Base-by-base conservation (phyloP, 257 asterid species). In the Eucommia ulmoides region DNA sequence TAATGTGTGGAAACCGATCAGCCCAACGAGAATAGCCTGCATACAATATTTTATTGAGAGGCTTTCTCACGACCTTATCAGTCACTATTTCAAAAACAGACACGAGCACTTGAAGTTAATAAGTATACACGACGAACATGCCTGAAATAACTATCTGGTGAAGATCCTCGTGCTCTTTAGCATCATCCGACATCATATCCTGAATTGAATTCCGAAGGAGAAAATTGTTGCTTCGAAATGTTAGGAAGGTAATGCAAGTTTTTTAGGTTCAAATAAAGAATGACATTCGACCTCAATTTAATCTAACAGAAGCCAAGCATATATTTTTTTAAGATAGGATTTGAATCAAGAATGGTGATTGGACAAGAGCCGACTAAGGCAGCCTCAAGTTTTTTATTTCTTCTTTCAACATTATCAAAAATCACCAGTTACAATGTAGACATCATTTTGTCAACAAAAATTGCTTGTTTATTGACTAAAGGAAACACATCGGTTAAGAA, bases 21-120 rank as follows among this genome's bases (percentile, higher is more conserved):
- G 71, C 78, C 92, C 92, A 80, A 55, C 74, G 70, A 38, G 76
- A 76, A 71, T 80, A 83, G 29, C 82, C 94, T 82, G 79, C 66
- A 21, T 23, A 42, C n/a, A 42, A 2, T 16, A n/a, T 16, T 21
- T 6, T 42, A 6, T 42, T 42, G n/a, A n/a, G 19, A 42, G 20
- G 10, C 4, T 3, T 42, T 42, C 21, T 42, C 1, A 42, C 19
- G 48, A 42, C 48, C 48, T 42, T 21, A 42, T 16, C 48, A 29
- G 38, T 29, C 12, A 5, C 38, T 7, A 29, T 29, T 29, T 29
- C 8, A 29, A 5, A 29, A 29, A 29, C 12, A 29, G 12, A 5
- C 8, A 29, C 12, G 7, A 12, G 12, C 38, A 29, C 7, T 29
- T 7, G 12, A 29, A 5, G 8, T 29, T 12, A 5, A 12, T 29